Conservation (phyloP, 176 grass and related monocot species). For the Carex scoparia region DNA sequence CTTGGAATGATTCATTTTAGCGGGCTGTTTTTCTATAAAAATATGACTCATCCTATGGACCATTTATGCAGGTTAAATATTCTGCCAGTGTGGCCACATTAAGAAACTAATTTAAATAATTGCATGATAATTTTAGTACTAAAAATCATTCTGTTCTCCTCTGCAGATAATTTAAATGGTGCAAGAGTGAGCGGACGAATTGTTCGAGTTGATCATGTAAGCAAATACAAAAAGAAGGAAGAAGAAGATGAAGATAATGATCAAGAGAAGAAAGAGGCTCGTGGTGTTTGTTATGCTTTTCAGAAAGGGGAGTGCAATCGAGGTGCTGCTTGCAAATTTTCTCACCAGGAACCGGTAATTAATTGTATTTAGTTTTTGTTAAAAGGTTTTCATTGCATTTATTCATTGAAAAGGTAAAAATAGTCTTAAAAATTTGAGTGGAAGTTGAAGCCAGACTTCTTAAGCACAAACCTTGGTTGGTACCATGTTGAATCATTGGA, state of each 20-base stretch:
- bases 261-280: conserved; percentile 66
- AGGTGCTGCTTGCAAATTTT: conserved; percentile 75
- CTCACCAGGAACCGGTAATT: conserved; percentile 73
- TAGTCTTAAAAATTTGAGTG: neutral
- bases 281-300: conserved; percentile 85
- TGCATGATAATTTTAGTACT: neutral
- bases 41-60: neutral
- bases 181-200: conserved; percentile 85
- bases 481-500: neutral
- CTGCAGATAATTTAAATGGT: conserved; percentile 81
- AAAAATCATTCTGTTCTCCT: neutral
- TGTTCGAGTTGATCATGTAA: conserved; percentile 85
- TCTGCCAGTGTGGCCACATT: neutral
- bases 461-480: neutral
- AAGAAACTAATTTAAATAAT: neutral
- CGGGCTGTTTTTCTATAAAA: neutral
- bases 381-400: neutral
- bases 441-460: neutral
- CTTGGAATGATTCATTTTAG: neutral
- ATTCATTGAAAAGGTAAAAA: neutral
- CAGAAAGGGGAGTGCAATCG: conserved; percentile 93
- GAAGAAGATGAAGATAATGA: conserved; percentile 76
- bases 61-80: neutral
- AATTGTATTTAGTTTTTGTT: neutral
- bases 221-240: conserved; percentile 89